These are phyloP conservation scores for Fraxinus sp. DNA, from an alignment of 305 asterid species.

Conservation along the genomic window DNA sequence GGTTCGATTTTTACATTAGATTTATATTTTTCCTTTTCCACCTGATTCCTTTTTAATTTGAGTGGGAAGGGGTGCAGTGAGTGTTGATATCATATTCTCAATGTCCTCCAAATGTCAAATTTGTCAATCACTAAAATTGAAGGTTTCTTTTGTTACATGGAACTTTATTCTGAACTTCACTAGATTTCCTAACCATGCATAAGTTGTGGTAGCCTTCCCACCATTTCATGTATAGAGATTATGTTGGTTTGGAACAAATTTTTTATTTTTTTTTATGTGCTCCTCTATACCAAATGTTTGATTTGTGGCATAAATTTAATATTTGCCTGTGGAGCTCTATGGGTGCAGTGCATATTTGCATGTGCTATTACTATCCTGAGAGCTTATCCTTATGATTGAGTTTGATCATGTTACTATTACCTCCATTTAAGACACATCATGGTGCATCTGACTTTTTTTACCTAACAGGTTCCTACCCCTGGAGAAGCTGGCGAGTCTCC, in stretches of 20 bases:
- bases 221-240: neutral
- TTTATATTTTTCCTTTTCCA: neutral
- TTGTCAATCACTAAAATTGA: neutral
- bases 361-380: constrained; percentile 10
- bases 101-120: neutral
- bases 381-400: constrained; percentile 7
- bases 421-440: constrained; percentile 13
- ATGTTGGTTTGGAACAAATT: neutral
- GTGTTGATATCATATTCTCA: neutral
- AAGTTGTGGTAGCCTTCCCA: neutral
- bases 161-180: neutral
- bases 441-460: constrained; percentile 17
- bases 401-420: constrained; percentile 11
- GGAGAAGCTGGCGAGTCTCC: constrained; percentile 60
- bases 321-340: neutral
- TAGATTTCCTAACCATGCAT: neutral
- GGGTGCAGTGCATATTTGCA: neutral
- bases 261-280: neutral
- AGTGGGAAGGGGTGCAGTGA: neutral
- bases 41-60: neutral
- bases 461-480: constrained; percentile 72
- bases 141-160: neutral
- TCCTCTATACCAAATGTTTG: neutral
- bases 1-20: constrained; percentile 1
- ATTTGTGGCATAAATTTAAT: neutral